A percentile compares a stretch with the other conserved stretches of the same genome.
phyloP scores from a whole-genome alignment of 139 green algal species.

The Coelastrella sp. region DNA sequence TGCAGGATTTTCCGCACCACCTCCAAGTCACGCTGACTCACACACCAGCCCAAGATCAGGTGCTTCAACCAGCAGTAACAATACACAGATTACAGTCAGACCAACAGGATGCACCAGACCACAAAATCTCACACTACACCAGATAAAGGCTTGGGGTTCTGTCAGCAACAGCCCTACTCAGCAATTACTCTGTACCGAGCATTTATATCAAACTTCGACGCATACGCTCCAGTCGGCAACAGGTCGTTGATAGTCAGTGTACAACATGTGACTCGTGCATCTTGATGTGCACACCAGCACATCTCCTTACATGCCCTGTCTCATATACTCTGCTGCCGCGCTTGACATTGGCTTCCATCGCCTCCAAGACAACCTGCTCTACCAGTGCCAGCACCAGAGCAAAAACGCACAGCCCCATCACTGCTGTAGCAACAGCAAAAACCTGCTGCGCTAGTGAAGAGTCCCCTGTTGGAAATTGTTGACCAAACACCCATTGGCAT shows the following conservation, averaged over 20 bases:
- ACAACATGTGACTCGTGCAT: no score
- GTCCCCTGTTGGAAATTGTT: conserved; percentile 26
- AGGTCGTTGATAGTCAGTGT: no score
- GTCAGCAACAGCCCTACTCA: no score
- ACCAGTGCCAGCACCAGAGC: conserved; percentile 78
- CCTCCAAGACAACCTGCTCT: conserved; percentile 61
- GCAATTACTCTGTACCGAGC: no score
- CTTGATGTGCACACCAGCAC: no score
- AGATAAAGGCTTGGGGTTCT: no score
- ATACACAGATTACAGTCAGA: no score
- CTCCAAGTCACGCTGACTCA: conserved; percentile 63
- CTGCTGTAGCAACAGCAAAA: conserved; percentile 57
- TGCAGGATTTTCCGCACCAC: conserved; percentile 68
- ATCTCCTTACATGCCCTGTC: conserved; percentile 30
- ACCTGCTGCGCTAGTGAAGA: not conserved
- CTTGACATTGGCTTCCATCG: conserved; percentile 63
- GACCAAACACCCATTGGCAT: conserved; percentile 42
- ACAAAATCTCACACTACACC: no score
- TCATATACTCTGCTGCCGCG: conserved; percentile 68
- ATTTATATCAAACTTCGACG: no score
- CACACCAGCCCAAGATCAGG: conserved; percentile 63
- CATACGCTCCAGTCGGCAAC: no score
- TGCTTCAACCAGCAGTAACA: conserved; percentile 50
- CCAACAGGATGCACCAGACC: no score
- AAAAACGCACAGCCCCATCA: conserved; percentile 67